Evolutionary conservation across 2,329 filamentous ascomycete species (phyloP).

Genomic region (Zymoseptoria brevis): DNA sequence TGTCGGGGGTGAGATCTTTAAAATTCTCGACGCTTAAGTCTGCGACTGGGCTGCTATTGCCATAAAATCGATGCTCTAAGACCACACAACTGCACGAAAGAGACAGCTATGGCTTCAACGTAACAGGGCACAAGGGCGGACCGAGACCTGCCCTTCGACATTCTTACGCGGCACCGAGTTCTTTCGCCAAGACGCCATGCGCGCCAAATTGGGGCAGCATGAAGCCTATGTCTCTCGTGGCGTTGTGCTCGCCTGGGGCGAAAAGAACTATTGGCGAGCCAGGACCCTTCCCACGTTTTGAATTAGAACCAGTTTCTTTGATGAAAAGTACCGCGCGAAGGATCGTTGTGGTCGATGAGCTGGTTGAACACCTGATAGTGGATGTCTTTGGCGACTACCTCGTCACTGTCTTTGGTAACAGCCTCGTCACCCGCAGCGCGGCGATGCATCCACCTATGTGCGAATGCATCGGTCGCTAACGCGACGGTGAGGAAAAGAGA

Average conservation of each 20-base stretch:
- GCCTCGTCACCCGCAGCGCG: not conserved
- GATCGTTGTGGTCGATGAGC: not conserved
- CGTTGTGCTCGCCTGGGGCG: not conserved
- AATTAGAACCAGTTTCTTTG: not conserved
- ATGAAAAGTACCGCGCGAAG: not conserved
- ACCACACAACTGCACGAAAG: too few relatives aligned
- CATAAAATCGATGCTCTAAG: too few relatives aligned
- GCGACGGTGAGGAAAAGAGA: not conserved
- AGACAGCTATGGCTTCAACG: too few relatives aligned
- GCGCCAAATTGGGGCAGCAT: not conserved
- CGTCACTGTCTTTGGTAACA: too few relatives aligned
- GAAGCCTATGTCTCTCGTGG: not conserved
- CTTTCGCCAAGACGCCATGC: not conserved
- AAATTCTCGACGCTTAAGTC: constrained; percentile 46
- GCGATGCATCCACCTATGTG: not conserved
- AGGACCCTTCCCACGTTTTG: not conserved
- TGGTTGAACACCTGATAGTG: not conserved
- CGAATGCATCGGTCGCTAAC: not conserved
- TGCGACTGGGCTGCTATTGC: constrained; percentile 33
- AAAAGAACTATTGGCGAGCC: not conserved
- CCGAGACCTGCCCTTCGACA: too few relatives aligned
- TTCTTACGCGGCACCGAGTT: not conserved
- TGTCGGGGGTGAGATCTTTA: constrained; percentile 40
- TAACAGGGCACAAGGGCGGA: too few relatives aligned
- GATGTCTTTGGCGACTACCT: not conserved